Evolutionary conservation across 306 rosid species (phyloP), one percentile per base, ranked within the genome.

Genomic region (Cyamopsis tetragonoloba): DNA sequence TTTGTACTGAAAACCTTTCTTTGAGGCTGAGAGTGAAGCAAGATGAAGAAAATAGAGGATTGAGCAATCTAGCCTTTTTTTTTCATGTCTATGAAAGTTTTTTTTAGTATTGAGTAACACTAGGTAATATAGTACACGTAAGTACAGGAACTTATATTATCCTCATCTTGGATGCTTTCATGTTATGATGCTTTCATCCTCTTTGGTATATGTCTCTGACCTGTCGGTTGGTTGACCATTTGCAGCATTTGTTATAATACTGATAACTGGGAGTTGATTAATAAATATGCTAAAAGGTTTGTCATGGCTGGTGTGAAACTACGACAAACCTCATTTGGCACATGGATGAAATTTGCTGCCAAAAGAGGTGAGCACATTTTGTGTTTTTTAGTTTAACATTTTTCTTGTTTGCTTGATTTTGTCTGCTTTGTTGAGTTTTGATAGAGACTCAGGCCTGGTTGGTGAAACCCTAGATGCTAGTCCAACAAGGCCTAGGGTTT

Each of bases 201-300:
- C 42, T 71, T 74, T 55, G 57, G 10, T 51, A 17, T 56, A 59
- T 68, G 75, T 68, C 60, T 57, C 60, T 78, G 32, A 76, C 64
- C 46, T 13, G 10, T 22, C 34, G 41, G 62, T 66, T 41, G 68
- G 62, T 76, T 73, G 76, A 64, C 58, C 63, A 61, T 73, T 80
- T 79, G 86, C 90, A 93, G 99, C 83, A 86, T 90, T 66, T 90
- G 97, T 79, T 83, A 74, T 80, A 80, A 90, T 53, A 75, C 80
- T 8, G 87, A 86, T 70, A 68, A 80, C 18, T 86, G 97, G 98
- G 73, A 74, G 69, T 73, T 89, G 86, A 80, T 89, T 59, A 70
- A 80, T 35, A 93, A 88, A 77, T 93, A 88, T 81, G 83, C 86
- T 24, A 83, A 77, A 68, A 78, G 75, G 79, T 93, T 88, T 79